Evolutionary conservation across 768 basidiomycete genomes (phyloP).

Genomic region (Russula vinacea): DNA sequence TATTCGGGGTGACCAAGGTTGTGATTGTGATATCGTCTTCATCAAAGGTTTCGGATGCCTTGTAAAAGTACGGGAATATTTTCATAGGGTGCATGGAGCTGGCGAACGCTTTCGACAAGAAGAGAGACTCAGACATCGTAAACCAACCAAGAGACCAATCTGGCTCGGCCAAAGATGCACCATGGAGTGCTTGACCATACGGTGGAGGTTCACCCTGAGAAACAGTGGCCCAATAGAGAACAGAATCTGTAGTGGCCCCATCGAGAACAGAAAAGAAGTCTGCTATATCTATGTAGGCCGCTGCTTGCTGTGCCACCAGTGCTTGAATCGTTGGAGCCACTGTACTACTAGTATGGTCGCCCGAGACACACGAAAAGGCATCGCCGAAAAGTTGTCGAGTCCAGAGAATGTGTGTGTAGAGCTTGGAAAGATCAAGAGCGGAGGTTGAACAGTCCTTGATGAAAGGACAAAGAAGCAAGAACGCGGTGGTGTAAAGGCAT

Average conservation of each 20-base stretch:
- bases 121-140: constrained; percentile 30
- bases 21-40: constrained; percentile 77
- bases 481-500: constrained; percentile 28
- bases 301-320: constrained; percentile 17
- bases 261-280: constrained; percentile 20
- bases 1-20: constrained; percentile 76
- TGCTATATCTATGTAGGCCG: constrained; percentile 14
- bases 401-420: constrained; percentile 12
- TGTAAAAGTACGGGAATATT: constrained; percentile 79
- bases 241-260: background rate
- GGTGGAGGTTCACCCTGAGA: constrained; percentile 2
- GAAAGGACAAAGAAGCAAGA: constrained; percentile 29
- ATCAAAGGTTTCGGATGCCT: constrained; percentile 54
- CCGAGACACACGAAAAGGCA: background rate
- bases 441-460: constrained; percentile 23
- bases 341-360: background rate
- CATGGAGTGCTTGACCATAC: background rate
- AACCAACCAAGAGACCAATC: constrained; percentile 15
- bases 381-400: constrained; percentile 8
- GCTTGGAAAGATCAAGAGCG: constrained; percentile 19
- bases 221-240: constrained; percentile 16
- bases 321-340: constrained; percentile 7
- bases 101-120: constrained; percentile 69
- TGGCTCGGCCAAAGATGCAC: constrained; percentile 9
- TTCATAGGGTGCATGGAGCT: constrained; percentile 68